Conservation (phyloP, 495 filamentous ascomycete genomes). For the Trichoderma virens region DNA sequence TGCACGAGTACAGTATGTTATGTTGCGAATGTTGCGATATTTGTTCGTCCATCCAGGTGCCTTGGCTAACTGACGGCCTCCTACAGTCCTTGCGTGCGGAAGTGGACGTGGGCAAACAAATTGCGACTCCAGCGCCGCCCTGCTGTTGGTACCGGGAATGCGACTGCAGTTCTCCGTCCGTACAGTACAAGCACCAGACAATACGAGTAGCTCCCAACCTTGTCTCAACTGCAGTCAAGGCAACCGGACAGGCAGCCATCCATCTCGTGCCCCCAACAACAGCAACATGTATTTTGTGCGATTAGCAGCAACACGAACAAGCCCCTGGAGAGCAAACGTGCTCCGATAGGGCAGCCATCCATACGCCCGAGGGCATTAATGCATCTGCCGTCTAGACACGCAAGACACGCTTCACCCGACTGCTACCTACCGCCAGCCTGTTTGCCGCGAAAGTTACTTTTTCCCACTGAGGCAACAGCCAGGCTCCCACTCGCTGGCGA, state of each 20-base stretch:
- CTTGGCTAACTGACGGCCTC: too few relatives aligned
- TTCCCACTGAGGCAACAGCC: background rate
- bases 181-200: too few relatives aligned
- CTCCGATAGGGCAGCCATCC: background rate
- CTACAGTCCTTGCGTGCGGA: too few relatives aligned
- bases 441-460: background rate
- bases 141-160: background rate
- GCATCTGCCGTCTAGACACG: background rate
- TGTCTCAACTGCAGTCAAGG: background rate
- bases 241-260: background rate
- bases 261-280: background rate
- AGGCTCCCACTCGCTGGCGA: background rate
- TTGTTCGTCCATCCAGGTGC: too few relatives aligned
- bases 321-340: background rate
- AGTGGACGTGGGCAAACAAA: background rate
- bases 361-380: constrained; percentile 1
- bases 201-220: background rate
- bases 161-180: background rate
- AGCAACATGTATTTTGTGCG: background rate
- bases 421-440: background rate
- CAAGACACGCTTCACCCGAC: background rate
- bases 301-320: background rate
- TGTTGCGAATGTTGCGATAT: too few relatives aligned
- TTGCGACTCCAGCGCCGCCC: background rate
- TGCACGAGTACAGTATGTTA: too few relatives aligned